Evolutionary conservation across 2,329 filamentous ascomycete species (phyloP).

Genomic region (Metarhizium robertsii): DNA sequence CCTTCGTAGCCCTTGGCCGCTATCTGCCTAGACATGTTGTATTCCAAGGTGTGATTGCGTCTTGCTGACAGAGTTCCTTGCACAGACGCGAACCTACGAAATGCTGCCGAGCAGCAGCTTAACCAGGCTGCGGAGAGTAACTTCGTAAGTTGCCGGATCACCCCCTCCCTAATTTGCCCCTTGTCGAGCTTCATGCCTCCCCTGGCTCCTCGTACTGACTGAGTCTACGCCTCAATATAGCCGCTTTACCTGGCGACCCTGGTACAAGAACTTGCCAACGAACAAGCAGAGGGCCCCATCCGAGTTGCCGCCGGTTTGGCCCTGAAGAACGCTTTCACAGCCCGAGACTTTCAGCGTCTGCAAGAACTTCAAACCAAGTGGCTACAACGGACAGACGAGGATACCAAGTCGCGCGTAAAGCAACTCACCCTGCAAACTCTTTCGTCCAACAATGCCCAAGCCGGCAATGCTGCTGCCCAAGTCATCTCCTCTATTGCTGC

Average conservation of each 20-base stretch:
- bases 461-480: conserved; percentile 83
- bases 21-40: background rate
- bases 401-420: conserved; percentile 84
- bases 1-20: conserved; percentile 1
- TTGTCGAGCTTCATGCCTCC: conserved; percentile 15
- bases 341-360: conserved; percentile 79
- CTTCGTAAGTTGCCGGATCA: conserved; percentile 57
- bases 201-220: background rate
- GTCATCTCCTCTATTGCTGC: conserved; percentile 91
- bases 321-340: conserved; percentile 95
- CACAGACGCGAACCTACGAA: conserved; percentile 79
- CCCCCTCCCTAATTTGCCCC: background rate
- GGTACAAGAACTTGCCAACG: conserved; percentile 89
- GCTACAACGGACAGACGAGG: conserved; percentile 70
- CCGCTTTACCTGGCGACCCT: conserved; percentile 87
- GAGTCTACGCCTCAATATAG: conserved; percentile 34
- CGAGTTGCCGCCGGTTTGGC: conserved; percentile 92
- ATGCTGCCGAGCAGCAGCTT: conserved; percentile 89
- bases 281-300: conserved; percentile 71
- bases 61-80: conserved; percentile 10
- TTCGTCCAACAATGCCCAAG: conserved; percentile 66
- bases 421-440: conserved; percentile 83
- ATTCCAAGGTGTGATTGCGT: background rate
- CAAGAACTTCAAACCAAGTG: conserved; percentile 90
- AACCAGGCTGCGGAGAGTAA: conserved; percentile 86